Evolutionary conservation across 345 rosid species (phyloP).

Genomic region (Acer negundo): DNA sequence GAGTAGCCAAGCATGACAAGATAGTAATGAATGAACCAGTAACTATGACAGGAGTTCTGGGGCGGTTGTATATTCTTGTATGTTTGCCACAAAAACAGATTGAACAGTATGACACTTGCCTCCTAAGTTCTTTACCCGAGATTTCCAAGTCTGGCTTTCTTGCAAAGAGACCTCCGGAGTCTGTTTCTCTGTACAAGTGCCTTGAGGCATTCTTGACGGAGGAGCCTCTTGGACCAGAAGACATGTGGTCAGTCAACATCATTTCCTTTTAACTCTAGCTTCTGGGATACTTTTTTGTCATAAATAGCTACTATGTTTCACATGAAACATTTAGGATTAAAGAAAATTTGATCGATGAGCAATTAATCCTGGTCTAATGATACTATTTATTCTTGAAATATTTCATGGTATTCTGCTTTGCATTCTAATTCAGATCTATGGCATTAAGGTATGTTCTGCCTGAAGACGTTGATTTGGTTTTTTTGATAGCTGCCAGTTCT

Average conservation of each 20-base stretch:
- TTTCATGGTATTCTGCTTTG: not conserved
- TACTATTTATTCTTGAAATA: not conserved
- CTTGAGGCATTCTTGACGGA: constrained; percentile 95
- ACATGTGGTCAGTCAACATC: constrained; percentile 83
- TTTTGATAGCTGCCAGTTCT: not conserved
- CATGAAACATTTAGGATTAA: not conserved
- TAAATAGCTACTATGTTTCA: not conserved
- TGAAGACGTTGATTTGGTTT: not conserved
- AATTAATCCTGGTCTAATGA: not conserved
- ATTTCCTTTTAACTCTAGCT: constrained; percentile 13
- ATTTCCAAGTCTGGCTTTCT: constrained; percentile 62
- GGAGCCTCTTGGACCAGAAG: constrained; percentile 99
- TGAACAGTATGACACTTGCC: constrained; percentile 52
- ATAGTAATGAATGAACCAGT: constrained; percentile 59
- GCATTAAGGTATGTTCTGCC: not conserved
- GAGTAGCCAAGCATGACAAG: constrained; percentile 48
- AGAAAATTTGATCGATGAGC: not conserved
- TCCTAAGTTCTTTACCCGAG: constrained; percentile 71
- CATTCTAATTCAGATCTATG: not conserved
- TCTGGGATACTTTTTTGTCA: constrained; percentile 9
- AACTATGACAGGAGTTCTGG: constrained; percentile 36
- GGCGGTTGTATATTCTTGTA: constrained; percentile 62
- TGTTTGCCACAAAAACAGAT: constrained; percentile 76
- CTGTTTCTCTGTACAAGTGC: constrained; percentile 83
- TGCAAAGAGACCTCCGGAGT: constrained; percentile 79